Evolutionary conservation across 2,329 filamentous ascomycete genomes (phyloP), one percentile per base, ranked within the genome.

Genomic region (Lecanoromycetidae sp.): DNA sequence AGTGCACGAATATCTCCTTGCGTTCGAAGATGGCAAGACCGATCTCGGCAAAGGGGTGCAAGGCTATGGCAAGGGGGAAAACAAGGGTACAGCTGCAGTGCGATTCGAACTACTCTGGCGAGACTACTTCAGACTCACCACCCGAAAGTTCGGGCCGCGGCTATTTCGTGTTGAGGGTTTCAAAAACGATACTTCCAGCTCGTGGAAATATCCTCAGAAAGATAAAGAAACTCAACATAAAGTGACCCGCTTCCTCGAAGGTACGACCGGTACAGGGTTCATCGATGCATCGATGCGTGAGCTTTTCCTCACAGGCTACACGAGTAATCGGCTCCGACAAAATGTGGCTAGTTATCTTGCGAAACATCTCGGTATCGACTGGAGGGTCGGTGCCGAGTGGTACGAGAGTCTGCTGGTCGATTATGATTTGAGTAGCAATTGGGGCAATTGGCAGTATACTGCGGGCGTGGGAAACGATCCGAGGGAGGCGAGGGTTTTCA

Each of bases 361-460:
- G 0, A 86, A 85, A 54, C 82, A 86, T 51, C 67, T 88, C 3
- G 71, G 72, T 1, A 78, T 90, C 19, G 84, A 90, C 61, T 91
- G 85, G 85, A 75, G 83, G 0, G 71, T 84, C 12, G 85, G 84
- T 0, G 85, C 84, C 0, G 84, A 88, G 60, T 90, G 82, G 82
- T 90, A 88, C 58, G 84, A 90, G 60, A 76, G 74, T 58, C 67
- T 83, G 58, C 70, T 88, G 3, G 69, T 81, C 25, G 85, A 91
- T 59, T 87, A 88, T 59, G 84, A 90, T 55, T 72, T 83, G 0
- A 77, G 75, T 12, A 82, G 74, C 50, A 88, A 88, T 55, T 90
- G 83, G 83, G 79, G 79, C 8, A 87, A 87, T 22, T 88, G 84
- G 84, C 83, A 87, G 61, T 90, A 90, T 52, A 76, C 85, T 0